These are phyloP conservation scores for Zea mays DNA, from an alignment of 176 grass and related monocot species.

Conservation along the genomic window Zm-B73-REFERENCE-NAM-5.0 NC_050101.1:140542501-140543000, in stretches of 20 bases:
- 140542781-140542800: neutral
- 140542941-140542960: neutral
- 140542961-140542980: neutral
- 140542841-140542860: neutral
- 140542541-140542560: conserved; percentile 89
- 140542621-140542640: conserved; percentile 85
- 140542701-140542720: neutral
- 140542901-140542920: neutral
- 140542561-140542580: conserved; percentile 87
- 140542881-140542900: neutral
- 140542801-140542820: neutral
- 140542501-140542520: conserved; percentile 85
- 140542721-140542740: neutral
- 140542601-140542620: conserved; percentile 79
- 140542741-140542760: neutral
- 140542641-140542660: conserved; percentile 80
- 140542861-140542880: neutral
- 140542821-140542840: neutral
- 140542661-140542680: conserved; percentile 15
- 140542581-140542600: conserved; percentile 90
- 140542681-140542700: neutral
- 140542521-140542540: conserved; percentile 87
- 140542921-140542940: neutral
- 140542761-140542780: neutral
- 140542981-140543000: neutral